Evolutionary conservation across 1,284 basidiomycete genomes (phyloP).

Genomic region (Fistulinella staudtii): DNA sequence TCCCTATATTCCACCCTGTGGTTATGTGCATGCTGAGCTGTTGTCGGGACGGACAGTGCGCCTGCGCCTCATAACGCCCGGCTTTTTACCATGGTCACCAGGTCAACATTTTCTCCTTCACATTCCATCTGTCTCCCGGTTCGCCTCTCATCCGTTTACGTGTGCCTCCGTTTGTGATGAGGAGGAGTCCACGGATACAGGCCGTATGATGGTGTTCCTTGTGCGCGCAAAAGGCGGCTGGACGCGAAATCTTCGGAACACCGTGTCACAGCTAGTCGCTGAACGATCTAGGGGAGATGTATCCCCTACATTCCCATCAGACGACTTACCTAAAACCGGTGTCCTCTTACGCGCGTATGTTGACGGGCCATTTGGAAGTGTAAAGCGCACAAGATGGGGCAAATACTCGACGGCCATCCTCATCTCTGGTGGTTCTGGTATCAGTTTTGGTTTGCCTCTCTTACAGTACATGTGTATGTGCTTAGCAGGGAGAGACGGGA

Average conservation of each 20-base stretch:
- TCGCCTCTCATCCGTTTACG: conserved; percentile 82
- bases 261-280: conserved; percentile 37
- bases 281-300: conserved; percentile 35
- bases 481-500: conserved; percentile 53
- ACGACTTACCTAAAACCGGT: conserved; percentile 41
- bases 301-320: conserved; percentile 4
- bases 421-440: conserved; percentile 77
- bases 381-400: conserved; percentile 63
- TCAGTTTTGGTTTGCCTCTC: conserved; percentile 72
- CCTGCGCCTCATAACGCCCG: conserved; percentile 63
- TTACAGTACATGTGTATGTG: conserved; percentile 68
- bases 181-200: conserved; percentile 39
- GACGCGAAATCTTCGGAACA: conserved; percentile 72
- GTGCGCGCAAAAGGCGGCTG: conserved; percentile 76
- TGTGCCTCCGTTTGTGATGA: conserved; percentile 66
- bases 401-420: conserved; percentile 64
- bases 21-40: conserved; percentile 75
- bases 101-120: conserved; percentile 79
- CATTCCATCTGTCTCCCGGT: conserved; percentile 64
- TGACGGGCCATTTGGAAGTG: conserved; percentile 80
- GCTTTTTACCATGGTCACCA: conserved; percentile 65
- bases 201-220: conserved; percentile 66
- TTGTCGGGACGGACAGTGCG: conserved; percentile 77
- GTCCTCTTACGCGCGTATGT: conserved; percentile 63
- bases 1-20: conserved; percentile 52